Conservation (phyloP, 371 early-diverging fungal genomes). For the Dichotomocladium elegans region DNA sequence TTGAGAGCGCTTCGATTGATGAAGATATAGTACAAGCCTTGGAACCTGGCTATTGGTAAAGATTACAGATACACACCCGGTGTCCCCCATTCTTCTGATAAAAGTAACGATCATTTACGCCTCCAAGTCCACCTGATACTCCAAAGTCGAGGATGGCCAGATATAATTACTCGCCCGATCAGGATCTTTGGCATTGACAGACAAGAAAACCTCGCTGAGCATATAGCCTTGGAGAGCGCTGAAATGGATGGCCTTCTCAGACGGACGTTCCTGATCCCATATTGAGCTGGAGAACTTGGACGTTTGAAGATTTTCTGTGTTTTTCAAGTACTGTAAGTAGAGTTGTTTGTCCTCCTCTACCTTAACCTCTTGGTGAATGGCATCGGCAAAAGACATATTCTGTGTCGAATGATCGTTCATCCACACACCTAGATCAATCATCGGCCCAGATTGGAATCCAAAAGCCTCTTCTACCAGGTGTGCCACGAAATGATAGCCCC, state of each 20-base stretch:
- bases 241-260: constrained; percentile 6
- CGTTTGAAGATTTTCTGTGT: not conserved
- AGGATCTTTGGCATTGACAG: not conserved
- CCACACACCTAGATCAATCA: constrained; percentile 12
- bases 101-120: too few species aligned
- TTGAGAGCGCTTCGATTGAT: too few species aligned
- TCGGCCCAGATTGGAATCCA: constrained; percentile 18
- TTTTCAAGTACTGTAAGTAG: too few species aligned
- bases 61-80: too few species aligned
- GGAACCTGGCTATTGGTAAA: too few species aligned
- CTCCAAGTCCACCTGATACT: too few species aligned
- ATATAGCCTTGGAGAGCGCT: constrained; percentile 26
- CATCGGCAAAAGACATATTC: not conserved
- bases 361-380: too few species aligned
- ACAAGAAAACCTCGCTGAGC: not conserved
- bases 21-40: too few species aligned
- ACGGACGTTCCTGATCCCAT: constrained; percentile 22
- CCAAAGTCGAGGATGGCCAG: not conserved
- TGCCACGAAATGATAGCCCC: constrained; percentile 17
- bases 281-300: constrained; percentile 18
- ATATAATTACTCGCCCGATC: not conserved
- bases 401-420: too few species aligned
- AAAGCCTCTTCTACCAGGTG: constrained; percentile 7
- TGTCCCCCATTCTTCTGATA: too few species aligned
- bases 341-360: too few species aligned